Evolutionary conservation across 306 rosid species (phyloP).

Genomic region (Morella rubra): DNA sequence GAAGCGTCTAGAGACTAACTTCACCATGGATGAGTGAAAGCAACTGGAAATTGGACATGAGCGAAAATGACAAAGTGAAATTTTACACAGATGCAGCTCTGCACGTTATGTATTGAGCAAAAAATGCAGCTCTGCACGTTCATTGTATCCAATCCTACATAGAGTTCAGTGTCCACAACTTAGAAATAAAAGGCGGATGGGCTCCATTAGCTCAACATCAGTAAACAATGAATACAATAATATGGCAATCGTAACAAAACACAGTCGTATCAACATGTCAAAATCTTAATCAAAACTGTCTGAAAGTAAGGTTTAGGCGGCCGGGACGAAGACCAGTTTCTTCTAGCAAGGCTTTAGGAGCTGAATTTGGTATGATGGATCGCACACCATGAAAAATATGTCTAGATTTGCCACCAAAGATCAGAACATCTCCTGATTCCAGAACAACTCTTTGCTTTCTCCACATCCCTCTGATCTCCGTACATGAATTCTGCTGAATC

Average conservation of each 20-base stretch:
- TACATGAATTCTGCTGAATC: constrained; percentile 76
- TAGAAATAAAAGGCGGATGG: background rate
- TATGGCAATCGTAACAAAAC: background rate
- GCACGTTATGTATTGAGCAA: too few relatives aligned
- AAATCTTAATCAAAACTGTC: constrained; percentile 36
- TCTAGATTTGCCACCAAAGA: constrained; percentile 70
- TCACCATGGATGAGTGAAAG: background rate
- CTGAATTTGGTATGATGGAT: constrained; percentile 50
- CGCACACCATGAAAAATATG: constrained; percentile 69
- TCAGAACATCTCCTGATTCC: constrained; percentile 70
- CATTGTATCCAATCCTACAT: background rate
- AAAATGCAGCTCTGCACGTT: background rate
- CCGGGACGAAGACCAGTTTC: constrained; percentile 51
- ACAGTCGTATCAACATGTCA: background rate
- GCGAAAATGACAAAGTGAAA: background rate
- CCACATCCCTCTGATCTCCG: constrained; percentile 49
- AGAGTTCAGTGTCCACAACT: background rate
- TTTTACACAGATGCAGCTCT: background rate
- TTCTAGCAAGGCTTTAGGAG: constrained; percentile 43
- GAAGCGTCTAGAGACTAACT: background rate
- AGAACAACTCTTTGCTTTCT: constrained; percentile 44
- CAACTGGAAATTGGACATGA: background rate
- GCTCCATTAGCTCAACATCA: background rate
- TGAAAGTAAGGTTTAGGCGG: constrained; percentile 70
- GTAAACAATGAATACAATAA: background rate